Evolutionary conservation across 2,329 filamentous ascomycete genomes (phyloP).

Genomic region (Calonectria naviculata): DNA sequence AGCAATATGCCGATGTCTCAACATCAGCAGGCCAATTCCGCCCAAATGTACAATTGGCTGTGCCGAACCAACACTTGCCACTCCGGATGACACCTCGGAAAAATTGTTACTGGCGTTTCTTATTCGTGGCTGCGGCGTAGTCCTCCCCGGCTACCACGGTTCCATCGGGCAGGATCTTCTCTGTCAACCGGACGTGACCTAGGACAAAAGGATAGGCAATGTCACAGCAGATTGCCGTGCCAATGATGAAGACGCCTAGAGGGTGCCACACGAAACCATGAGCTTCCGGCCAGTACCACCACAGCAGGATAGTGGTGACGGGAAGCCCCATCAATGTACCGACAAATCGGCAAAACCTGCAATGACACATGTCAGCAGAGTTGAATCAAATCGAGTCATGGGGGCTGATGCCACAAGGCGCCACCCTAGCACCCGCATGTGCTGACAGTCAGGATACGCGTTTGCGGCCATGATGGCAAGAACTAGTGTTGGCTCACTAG

Average conservation of each 20-base stretch:
- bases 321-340: slow-evolving; percentile 56
- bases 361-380: slow-evolving; percentile 26
- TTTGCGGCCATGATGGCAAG: slow-evolving; percentile 3
- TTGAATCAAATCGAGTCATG: background rate
- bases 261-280: slow-evolving; percentile 59
- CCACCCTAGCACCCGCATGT: background rate
- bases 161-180: slow-evolving; percentile 51
- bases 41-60: background rate
- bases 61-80: slow-evolving; percentile 1
- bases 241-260: slow-evolving; percentile 54
- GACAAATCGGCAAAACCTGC: slow-evolving; percentile 55
- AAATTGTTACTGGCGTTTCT: slow-evolving; percentile 31
- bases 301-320: slow-evolving; percentile 52
- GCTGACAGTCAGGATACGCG: background rate
- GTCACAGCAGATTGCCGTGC: slow-evolving; percentile 54
- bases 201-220: slow-evolving; percentile 57
- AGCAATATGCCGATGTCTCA: background rate
- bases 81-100: background rate
- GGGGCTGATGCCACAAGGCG: background rate
- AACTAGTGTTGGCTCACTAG: background rate
- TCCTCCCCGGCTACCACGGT: slow-evolving; percentile 42
- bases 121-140: slow-evolving; percentile 21
- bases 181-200: slow-evolving; percentile 50
- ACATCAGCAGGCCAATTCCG: background rate
- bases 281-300: slow-evolving; percentile 63